phyloP scores from a whole-genome alignment of 2,329 filamentous ascomycete species.

The Cryphonectria carpinicola region DNA sequence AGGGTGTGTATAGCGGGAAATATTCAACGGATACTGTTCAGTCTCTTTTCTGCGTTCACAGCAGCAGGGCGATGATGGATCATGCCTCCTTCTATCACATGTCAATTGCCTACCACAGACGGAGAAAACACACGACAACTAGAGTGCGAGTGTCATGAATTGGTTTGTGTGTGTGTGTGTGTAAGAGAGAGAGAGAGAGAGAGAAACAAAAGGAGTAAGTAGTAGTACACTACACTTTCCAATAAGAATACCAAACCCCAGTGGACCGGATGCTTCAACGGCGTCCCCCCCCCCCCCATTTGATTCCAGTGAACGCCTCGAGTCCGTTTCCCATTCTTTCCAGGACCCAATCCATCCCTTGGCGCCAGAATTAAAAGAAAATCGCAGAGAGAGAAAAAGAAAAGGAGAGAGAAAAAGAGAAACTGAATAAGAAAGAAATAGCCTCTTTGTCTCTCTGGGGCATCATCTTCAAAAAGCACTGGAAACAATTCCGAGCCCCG shows the following conservation, averaged over 20 bases:
- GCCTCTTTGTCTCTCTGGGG: background rate
- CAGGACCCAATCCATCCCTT: background rate
- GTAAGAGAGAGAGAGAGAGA: background rate
- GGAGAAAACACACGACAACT: too few relatives aligned
- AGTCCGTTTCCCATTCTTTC: background rate
- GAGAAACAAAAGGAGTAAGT: background rate
- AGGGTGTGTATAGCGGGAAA: too few relatives aligned
- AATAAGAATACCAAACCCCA: background rate
- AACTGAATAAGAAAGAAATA: background rate
- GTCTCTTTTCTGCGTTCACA: too few relatives aligned
- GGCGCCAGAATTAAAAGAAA: background rate
- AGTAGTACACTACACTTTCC: conserved; percentile 2
- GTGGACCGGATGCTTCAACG: background rate
- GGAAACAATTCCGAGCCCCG: background rate
- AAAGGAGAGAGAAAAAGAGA: background rate
- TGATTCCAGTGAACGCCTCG: background rate
- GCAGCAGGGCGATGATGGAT: too few relatives aligned
- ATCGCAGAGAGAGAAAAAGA: background rate
- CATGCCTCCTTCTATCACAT: background rate
- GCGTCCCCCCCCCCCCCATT: background rate
- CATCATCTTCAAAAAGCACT: background rate
- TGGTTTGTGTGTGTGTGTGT: background rate
- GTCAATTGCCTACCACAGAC: background rate
- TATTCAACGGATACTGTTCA: too few relatives aligned
- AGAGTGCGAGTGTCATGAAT: too few relatives aligned